These are phyloP conservation scores for Lophiotrema nucula DNA, from an alignment of 495 filamentous ascomycete genomes.

Conservation along the genomic window DNA sequence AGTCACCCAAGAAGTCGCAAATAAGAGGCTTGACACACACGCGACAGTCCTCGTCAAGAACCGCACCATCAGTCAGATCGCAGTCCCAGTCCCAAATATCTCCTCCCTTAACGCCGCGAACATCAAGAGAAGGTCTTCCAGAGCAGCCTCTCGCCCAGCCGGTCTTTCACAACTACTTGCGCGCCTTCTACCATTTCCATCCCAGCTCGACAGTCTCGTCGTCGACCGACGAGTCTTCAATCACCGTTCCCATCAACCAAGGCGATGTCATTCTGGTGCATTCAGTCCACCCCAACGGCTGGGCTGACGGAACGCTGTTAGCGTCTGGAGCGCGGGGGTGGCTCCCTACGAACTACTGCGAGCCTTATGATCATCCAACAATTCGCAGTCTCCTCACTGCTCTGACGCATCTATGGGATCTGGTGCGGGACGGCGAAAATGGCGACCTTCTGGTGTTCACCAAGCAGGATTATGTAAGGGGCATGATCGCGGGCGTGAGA, in stretches of 20 bases:
- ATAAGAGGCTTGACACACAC: constrained; percentile 24
- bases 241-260: constrained; percentile 82
- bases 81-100: constrained; percentile 35
- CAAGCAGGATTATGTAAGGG: constrained; percentile 86
- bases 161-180: constrained; percentile 90
- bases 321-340: constrained; percentile 86
- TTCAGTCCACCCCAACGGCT: constrained; percentile 96
- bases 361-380: constrained; percentile 82
- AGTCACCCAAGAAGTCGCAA: constrained; percentile 33
- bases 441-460: constrained; percentile 69
- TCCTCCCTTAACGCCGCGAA: constrained; percentile 36
- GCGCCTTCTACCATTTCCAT: constrained; percentile 94
- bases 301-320: constrained; percentile 96
- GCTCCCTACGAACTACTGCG: constrained; percentile 98
- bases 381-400: constrained; percentile 85
- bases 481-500: constrained; percentile 88
- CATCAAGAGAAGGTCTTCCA: constrained; percentile 28
- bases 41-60: constrained; percentile 32
- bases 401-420: constrained; percentile 88
- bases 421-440: constrained; percentile 68
- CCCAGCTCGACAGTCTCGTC: constrained; percentile 68
- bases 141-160: constrained; percentile 40
- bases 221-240: constrained; percentile 55
- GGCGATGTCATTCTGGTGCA: constrained; percentile 94
- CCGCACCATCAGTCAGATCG: constrained; percentile 15